phyloP scores from a whole-genome alignment of 176 grass and related monocot genomes.

The Carex kokanica region DNA sequence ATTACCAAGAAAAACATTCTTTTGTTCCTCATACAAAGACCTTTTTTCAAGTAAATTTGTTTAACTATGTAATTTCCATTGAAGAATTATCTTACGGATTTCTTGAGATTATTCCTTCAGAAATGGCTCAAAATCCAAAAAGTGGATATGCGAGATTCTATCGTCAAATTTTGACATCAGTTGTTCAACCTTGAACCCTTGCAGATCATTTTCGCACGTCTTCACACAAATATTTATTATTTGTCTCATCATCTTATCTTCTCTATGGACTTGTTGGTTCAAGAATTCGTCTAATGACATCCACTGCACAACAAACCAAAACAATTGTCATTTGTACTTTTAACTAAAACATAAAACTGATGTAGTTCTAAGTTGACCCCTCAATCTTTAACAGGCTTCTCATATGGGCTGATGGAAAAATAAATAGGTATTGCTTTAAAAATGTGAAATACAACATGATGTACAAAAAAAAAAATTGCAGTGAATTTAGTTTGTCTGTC shows the following conservation, averaged over 20 bases:
- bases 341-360: too few species aligned
- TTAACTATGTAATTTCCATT: background rate
- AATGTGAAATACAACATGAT: too few species aligned
- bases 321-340: too few species aligned
- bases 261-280: background rate
- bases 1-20: background rate
- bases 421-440: too few species aligned
- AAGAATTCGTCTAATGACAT: too few species aligned
- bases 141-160: conserved; percentile 42
- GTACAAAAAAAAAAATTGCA: too few species aligned
- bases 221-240: conserved; percentile 48
- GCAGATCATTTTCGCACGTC: conserved; percentile 23
- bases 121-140: conserved; percentile 9
- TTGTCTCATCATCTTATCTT: conserved; percentile 47
- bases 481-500: too few species aligned
- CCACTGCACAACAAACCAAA: too few species aligned
- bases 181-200: conserved; percentile 32
- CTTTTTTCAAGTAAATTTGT: background rate
- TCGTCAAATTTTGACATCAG: conserved; percentile 49
- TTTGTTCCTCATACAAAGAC: background rate
- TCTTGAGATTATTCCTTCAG: background rate
- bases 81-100: background rate
- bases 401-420: too few species aligned
- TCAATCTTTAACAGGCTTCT: too few species aligned
- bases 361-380: too few species aligned